Evolutionary conservation across 305 asterid species (phyloP).

Genomic region (Solanum aculeatissimum): DNA sequence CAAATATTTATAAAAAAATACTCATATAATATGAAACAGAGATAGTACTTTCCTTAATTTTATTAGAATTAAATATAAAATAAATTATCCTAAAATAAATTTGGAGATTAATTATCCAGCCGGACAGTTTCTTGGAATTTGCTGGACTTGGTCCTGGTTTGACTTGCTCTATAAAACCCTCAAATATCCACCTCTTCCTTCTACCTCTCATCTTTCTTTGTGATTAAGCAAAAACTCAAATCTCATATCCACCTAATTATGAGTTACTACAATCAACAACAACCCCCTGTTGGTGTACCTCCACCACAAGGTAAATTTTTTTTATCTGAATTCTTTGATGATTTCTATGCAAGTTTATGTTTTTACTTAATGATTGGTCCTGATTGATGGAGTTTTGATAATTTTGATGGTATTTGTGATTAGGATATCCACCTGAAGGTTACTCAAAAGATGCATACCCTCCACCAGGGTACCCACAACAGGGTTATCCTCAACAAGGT

Average conservation of each 20-base stretch:
- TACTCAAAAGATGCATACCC: slow-evolving; percentile 45
- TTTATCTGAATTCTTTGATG: not conserved
- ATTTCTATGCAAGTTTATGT: not conserved
- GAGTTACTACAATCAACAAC: slow-evolving; percentile 65
- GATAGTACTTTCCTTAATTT: too few relatives aligned
- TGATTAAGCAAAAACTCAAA: not conserved
- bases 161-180: not conserved
- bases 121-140: not conserved
- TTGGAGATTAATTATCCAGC: not conserved
- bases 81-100: not conserved
- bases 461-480: slow-evolving; percentile 48
- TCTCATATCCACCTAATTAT: slow-evolving; percentile 7
- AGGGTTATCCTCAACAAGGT: slow-evolving; percentile 27
- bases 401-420: not conserved
- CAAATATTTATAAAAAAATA: too few relatives aligned
- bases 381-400: too few relatives aligned
- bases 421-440: slow-evolving; percentile 57
- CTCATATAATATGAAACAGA: too few relatives aligned
- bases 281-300: slow-evolving; percentile 54
- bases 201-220: not conserved
- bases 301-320: slow-evolving; percentile 43
- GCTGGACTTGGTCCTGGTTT: not conserved
- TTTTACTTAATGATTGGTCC: not conserved
- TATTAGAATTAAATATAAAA: not conserved
- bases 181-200: not conserved